phyloP scores from a whole-genome alignment of 306 rosid species.

The Fragaria ananassa region DNA sequence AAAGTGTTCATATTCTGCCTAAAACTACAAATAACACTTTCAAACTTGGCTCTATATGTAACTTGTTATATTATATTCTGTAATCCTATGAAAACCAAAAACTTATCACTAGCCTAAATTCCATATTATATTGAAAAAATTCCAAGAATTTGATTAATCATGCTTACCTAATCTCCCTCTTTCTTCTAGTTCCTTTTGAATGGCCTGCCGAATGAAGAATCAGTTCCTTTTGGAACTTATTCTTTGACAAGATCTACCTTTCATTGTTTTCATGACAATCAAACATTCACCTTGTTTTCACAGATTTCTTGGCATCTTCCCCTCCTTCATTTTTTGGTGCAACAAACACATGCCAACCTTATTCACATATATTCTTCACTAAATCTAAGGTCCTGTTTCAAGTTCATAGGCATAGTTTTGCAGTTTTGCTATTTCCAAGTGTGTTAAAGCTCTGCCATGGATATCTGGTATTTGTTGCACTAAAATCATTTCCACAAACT shows the following conservation, averaged over 20 bases:
- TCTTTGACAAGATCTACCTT: conserved; percentile 7
- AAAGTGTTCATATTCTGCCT: background rate
- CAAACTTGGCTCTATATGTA: background rate
- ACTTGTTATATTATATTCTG: background rate
- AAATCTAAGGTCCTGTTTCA: background rate
- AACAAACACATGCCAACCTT: background rate
- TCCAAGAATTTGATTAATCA: background rate
- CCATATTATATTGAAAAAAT: background rate
- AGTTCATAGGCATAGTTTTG: background rate
- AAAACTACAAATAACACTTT: background rate
- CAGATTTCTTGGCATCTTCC: background rate
- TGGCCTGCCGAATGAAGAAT: conserved; percentile 8
- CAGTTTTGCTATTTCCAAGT: background rate
- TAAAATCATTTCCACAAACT: conserved; percentile 1
- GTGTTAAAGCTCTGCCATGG: background rate
- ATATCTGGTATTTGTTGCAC: background rate
- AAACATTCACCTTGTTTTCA: conserved; percentile 3
- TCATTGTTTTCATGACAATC: conserved; percentile 11
- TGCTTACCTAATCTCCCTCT: background rate
- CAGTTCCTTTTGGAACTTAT: conserved; percentile 12
- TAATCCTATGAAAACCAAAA: background rate
- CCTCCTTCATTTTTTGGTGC: background rate
- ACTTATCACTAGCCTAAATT: background rate
- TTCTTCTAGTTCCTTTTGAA: background rate
- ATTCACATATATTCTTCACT: background rate